Percentiles rank a stretch among this genome's conserved stretches.
Conservation (phyloP, 805 yeast genomes). For the Candida adriatica region DNA sequence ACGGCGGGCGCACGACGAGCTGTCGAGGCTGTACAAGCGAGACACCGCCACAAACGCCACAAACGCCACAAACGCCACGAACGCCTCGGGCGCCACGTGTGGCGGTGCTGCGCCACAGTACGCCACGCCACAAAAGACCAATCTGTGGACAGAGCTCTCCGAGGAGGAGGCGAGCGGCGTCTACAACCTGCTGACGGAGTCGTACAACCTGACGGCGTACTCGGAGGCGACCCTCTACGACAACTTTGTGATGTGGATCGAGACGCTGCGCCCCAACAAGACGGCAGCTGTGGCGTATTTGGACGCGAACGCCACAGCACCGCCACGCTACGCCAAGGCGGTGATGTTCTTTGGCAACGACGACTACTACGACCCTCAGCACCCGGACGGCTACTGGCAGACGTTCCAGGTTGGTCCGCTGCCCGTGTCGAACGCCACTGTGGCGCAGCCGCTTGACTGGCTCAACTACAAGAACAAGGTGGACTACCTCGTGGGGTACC, state of each 20-base stretch:
- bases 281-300: constrained; percentile 21
- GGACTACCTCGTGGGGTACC: constrained; percentile 15
- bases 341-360: constrained; percentile 21
- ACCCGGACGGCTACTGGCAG: constrained; percentile 22
- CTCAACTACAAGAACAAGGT: constrained; percentile 17
- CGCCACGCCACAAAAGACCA: constrained; percentile 13
- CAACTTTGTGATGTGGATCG: constrained; percentile 21
- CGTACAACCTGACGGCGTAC: constrained; percentile 16
- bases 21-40: constrained; percentile 4
- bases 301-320: constrained; percentile 17
- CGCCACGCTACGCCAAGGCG: constrained; percentile 20
- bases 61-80: no score
- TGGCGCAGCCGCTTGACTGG: constrained; percentile 12
- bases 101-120: constrained; percentile 12
- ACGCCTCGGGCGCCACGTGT: constrained; percentile 2
- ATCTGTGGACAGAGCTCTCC: constrained; percentile 19
- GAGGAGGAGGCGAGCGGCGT: constrained; percentile 17
- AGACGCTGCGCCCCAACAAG: constrained; percentile 22
- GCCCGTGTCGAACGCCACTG: constrained; percentile 9
- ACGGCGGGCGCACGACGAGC: constrained; percentile 6
- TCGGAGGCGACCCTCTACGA: constrained; percentile 19
- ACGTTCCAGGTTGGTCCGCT: constrained; percentile 21
- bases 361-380: constrained; percentile 16
- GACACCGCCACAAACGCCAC: no score
- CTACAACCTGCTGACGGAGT: constrained; percentile 10